Conservation (phyloP, 768 basidiomycete species). For the Plicaturopsis crispa region DNA sequence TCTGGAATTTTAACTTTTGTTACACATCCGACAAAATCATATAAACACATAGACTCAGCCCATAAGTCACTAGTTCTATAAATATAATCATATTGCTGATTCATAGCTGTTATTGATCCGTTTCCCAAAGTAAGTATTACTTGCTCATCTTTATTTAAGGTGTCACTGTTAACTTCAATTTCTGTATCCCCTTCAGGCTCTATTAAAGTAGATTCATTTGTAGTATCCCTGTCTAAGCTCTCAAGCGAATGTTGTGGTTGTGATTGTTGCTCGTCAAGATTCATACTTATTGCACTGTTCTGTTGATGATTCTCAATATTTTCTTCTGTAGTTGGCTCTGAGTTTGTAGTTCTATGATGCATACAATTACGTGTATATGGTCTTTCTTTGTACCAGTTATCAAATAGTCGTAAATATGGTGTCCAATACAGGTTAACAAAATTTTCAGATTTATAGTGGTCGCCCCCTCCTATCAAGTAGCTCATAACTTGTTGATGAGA, state of each 20-base stretch:
- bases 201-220: not conserved
- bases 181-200: not conserved
- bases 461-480: conserved; percentile 16
- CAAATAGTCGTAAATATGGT: not conserved
- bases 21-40: not conserved
- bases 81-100: not conserved
- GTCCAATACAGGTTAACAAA: not conserved
- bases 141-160: not conserved
- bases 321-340: too few relatives aligned
- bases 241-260: not conserved
- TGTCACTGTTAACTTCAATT: not conserved
- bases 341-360: too few relatives aligned
- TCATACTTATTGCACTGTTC: too few relatives aligned
- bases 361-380: too few relatives aligned
- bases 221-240: not conserved
- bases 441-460: conserved; percentile 12
- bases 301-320: too few relatives aligned
- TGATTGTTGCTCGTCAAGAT: not conserved
- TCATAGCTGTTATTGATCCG: not conserved
- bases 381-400: too few relatives aligned
- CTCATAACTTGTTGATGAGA: conserved; percentile 23
- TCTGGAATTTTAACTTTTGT: not conserved
- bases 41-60: not conserved
- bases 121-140: not conserved
- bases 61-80: not conserved